A percentile compares a stretch with the other conserved stretches of the same genome.
Evolutionary conservation across 164 flowering plant genomes (phyloP).

Genomic region (Protea cynaroides): DNA sequence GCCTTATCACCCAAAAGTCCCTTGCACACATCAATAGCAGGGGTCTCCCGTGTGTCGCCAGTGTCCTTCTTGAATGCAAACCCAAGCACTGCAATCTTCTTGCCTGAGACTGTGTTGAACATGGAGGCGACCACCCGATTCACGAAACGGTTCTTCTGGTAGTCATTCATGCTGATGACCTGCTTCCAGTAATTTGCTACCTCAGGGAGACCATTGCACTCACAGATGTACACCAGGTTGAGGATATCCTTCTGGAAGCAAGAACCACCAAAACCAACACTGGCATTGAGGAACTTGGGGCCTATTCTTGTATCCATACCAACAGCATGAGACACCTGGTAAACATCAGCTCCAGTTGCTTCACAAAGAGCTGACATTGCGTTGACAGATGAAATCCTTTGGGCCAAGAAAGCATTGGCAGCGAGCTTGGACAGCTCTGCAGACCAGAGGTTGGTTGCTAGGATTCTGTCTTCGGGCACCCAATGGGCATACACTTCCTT

Average conservation of each 20-base stretch:
- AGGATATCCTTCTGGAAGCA: conserved; percentile 92
- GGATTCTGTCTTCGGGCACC: conserved; percentile 76
- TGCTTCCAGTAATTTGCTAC: conserved; percentile 92
- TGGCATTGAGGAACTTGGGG: conserved; percentile 73
- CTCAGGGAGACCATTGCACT: conserved; percentile 86
- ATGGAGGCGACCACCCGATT: conserved; percentile 81
- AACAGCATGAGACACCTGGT: conserved; percentile 67
- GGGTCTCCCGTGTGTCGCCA: conserved; percentile 88
- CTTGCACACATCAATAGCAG: conserved; percentile 92
- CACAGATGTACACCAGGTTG: conserved; percentile 87
- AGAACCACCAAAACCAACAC: conserved; percentile 91
- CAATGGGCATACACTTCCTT: conserved; percentile 74
- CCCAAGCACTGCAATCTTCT: conserved; percentile 77
- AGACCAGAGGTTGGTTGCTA: conserved; percentile 85
- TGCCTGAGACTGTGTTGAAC: conserved; percentile 79
- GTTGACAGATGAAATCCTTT: conserved; percentile 82
- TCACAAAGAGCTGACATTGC: conserved; percentile 97
- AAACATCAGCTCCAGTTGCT: conserved; percentile 81
- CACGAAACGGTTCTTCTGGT: conserved; percentile 82
- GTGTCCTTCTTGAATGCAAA: conserved; percentile 92
- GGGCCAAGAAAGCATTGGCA: conserved; percentile 90
- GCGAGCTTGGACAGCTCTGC: conserved; percentile 95
- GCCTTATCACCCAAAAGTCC: conserved; percentile 71
- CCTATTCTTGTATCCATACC: conserved; percentile 82
- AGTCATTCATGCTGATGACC: conserved; percentile 80